Base-by-base conservation (phyloP, 2,329 filamentous ascomycete species). In the Escovopsis sp. region DNA sequence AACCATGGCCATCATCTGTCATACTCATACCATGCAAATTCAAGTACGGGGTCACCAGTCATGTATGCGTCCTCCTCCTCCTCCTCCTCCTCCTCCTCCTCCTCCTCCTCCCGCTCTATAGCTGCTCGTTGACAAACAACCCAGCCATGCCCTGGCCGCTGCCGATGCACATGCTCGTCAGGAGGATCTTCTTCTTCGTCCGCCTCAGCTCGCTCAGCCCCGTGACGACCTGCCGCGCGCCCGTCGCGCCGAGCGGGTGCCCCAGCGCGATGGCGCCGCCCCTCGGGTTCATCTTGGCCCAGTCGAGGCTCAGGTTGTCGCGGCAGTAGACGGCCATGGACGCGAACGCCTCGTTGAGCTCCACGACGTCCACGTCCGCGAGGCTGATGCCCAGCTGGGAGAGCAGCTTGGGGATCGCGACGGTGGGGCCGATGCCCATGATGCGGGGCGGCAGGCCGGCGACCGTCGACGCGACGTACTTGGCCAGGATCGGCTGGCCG, bases 281-380 rank as follows among this genome's bases (percentile, higher is more conserved):
- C 40, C 80, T 68, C 18, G 78, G 70, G 62, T 90, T 90, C 69
- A 90, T 72, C 72, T 86, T 88, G 49, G 68, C 58, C 58, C 70
- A 72, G 52, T 82, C 76, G 34, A 88, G 63, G 44, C 72, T 72
- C 34, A 90, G 68, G 45, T 65, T 73, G 49, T 85, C 69, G 37
- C 81, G 63, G 62, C 86, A 94, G 71, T 94, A 96, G 21, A 94
- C 87, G 1, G 85, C 87, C 90, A 96, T 96, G 35, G 82, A 90
- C 16, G 87, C 88, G 51, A 98, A 98, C 2, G 90, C 90, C 70
- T 98, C 90, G 65, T 98, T 98, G 53, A 98, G 62, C 70, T 96
- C 90, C 47, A 88, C 68, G 26, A 96, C 70, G 52, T 98, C 90
- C 42, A 90, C 72, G 48, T 96, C 90, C 39, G 79, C 72, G 36